Evolutionary conservation across 176 grass and related monocot genomes (phyloP).

Genomic region (Triticum timopheevii): DNA sequence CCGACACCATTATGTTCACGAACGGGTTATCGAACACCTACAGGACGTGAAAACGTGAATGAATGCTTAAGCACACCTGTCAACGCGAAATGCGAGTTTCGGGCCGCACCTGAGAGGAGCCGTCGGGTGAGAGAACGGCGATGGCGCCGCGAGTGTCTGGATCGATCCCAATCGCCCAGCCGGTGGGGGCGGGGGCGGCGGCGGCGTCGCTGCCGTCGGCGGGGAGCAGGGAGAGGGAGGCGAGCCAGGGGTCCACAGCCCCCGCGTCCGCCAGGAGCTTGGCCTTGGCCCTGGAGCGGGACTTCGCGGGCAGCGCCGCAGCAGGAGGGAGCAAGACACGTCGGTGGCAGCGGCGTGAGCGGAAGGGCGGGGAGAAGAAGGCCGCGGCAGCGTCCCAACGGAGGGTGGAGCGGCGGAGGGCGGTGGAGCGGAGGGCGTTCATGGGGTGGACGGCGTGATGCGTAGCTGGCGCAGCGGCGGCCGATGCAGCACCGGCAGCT

Average conservation of each 20-base stretch:
- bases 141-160: slow-evolving; percentile 73
- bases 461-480: background rate
- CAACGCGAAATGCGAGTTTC: background rate
- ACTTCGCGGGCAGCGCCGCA: slow-evolving; percentile 1
- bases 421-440: slow-evolving; percentile 36
- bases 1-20: slow-evolving; percentile 74
- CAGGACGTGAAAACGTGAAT: slow-evolving; percentile 4
- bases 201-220: background rate
- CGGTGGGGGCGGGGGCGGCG: slow-evolving; percentile 14
- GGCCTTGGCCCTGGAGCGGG: slow-evolving; percentile 41
- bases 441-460: slow-evolving; percentile 12
- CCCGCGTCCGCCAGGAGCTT: slow-evolving; percentile 50
- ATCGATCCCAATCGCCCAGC: slow-evolving; percentile 81
- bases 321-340: background rate
- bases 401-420: slow-evolving; percentile 30
- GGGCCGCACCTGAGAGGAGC: slow-evolving; percentile 40
- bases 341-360: slow-evolving; percentile 27
- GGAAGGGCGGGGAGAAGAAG: slow-evolving; percentile 49
- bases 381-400: slow-evolving; percentile 21
- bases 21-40: slow-evolving; percentile 85
- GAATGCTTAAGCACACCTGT: background rate
- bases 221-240: slow-evolving; percentile 66
- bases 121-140: slow-evolving; percentile 65
- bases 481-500: slow-evolving; percentile 30
- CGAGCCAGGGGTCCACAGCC: slow-evolving; percentile 66